A percentile compares a stretch with the other conserved stretches of the same genome.
These are phyloP conservation scores for Rhododendron ovatum DNA, from an alignment of 148 eudicot genomes.

Conservation along the genomic window DNA sequence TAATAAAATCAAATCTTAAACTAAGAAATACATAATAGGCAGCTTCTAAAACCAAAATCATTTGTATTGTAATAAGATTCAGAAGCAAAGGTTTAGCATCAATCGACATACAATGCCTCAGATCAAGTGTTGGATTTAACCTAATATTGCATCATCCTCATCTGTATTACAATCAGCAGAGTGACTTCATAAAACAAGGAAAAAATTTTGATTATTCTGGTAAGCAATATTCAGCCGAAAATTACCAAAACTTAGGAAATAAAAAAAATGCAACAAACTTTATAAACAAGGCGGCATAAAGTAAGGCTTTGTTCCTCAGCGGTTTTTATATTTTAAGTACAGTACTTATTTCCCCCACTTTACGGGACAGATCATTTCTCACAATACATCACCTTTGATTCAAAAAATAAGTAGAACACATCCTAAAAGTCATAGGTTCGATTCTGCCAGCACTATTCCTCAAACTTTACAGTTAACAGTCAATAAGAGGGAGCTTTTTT, in stretches of 20 bases:
- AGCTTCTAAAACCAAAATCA: neutral
- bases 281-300: neutral
- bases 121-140: constrained; percentile 3
- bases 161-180: neutral
- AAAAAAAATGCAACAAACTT: neutral
- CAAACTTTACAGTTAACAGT: neutral
- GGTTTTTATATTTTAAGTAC: too few relatives aligned
- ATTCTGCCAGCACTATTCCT: constrained; percentile 13
- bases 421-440: constrained; percentile 8
- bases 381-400: too few relatives aligned
- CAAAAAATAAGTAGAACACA: too few relatives aligned
- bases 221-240: neutral
- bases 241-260: neutral
- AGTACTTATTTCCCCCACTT: too few relatives aligned
- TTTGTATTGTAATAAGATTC: neutral
- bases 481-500: constrained; percentile 23
- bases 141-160: constrained; percentile 2
- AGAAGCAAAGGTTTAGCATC: constrained; percentile 9
- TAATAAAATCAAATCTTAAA: neutral
- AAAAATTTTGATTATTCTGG: neutral
- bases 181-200: neutral
- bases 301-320: too few relatives aligned
- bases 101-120: neutral
- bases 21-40: neutral
- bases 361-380: too few relatives aligned